phyloP scores from a whole-genome alignment of 2,329 filamentous ascomycete species.

The Cercospora sp. region DNA sequence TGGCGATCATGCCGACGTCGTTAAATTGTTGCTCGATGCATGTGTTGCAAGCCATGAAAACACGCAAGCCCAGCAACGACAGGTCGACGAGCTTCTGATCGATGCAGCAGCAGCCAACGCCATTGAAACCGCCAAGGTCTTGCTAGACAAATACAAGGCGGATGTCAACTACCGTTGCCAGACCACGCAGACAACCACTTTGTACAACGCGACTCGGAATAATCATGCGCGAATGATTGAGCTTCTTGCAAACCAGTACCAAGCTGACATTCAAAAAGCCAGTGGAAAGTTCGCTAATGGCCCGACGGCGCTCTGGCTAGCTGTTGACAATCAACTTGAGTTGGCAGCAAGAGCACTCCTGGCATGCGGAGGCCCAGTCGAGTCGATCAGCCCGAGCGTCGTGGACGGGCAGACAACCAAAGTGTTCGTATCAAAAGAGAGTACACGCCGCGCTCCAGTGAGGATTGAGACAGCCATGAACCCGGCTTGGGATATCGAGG shows the following conservation, averaged over 20 bases:
- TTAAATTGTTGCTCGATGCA: neutral
- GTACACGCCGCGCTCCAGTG: slow-evolving; percentile 7
- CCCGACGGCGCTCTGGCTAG: slow-evolving; percentile 20
- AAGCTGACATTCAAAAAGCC: slow-evolving; percentile 18
- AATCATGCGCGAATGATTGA: slow-evolving; percentile 12
- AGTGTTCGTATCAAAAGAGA: slow-evolving; percentile 12
- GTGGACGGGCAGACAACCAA: slow-evolving; percentile 10
- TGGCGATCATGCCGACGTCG: neutral
- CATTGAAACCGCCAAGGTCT: neutral
- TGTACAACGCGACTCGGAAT: slow-evolving; percentile 6
- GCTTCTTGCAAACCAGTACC: slow-evolving; percentile 8
- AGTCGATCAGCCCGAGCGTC: slow-evolving; percentile 5
- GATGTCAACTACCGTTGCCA: slow-evolving; percentile 8
- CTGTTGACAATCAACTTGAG: slow-evolving; percentile 17
- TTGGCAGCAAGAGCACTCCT: slow-evolving; percentile 13
- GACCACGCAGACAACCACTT: neutral
- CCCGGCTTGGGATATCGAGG: slow-evolving; percentile 15
- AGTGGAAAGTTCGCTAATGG: slow-evolving; percentile 19
- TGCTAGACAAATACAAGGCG: slow-evolving; percentile 6
- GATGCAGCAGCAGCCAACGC: slow-evolving; percentile 4
- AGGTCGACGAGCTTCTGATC: neutral
- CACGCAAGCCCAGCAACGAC: neutral
- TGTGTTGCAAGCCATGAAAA: neutral
- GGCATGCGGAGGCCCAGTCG: slow-evolving; percentile 19
- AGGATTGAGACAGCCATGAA: neutral